Evolutionary conservation across 2,329 filamentous ascomycete species (phyloP).

Genomic region (Pestalotiopsis sp.): DNA sequence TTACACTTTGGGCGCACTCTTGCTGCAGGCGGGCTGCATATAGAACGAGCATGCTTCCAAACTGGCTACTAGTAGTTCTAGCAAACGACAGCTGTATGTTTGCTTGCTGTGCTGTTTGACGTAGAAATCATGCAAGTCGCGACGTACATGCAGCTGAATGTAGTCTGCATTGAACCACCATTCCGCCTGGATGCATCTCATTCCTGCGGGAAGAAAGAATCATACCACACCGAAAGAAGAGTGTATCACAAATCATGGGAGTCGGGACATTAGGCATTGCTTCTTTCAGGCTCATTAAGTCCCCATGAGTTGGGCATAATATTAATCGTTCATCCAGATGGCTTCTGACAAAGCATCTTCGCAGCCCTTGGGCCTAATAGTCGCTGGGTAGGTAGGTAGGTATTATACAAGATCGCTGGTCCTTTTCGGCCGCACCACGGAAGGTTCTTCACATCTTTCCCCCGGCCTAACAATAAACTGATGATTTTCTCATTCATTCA

Average conservation of each 20-base stretch:
- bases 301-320: neutral
- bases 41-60: too few species aligned
- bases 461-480: neutral
- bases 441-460: neutral
- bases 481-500: constrained; percentile 15
- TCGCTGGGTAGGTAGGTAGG: neutral
- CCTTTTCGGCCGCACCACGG: neutral
- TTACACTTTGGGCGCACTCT: too few species aligned
- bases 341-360: neutral
- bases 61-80: too few species aligned
- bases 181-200: neutral
- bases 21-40: too few species aligned
- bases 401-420: constrained; percentile 12
- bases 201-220: neutral
- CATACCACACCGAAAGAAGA: neutral
- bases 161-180: neutral
- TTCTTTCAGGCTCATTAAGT: neutral
- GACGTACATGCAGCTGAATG: neutral
- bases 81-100: too few species aligned
- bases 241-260: neutral
- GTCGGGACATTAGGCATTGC: neutral
- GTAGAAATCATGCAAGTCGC: neutral
- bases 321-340: neutral
- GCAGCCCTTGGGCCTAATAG: neutral
- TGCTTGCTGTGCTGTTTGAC: too few species aligned